These are phyloP conservation scores for Aspergillus sp. DNA, from an alignment of 2,329 filamentous ascomycete species.

Conservation along the genomic window DNA sequence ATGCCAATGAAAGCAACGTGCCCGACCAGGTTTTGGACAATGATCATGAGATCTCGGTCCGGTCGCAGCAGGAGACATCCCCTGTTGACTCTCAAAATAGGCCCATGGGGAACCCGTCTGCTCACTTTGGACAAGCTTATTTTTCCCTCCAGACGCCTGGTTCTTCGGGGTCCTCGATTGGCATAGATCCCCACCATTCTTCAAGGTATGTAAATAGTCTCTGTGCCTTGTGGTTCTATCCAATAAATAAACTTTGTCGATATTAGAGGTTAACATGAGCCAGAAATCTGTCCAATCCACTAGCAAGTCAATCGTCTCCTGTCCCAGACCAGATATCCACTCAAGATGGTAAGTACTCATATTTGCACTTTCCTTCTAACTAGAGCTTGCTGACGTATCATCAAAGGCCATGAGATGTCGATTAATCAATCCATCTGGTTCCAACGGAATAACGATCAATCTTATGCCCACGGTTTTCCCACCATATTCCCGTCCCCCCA, in stretches of 20 bases:
- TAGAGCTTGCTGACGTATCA: neutral
- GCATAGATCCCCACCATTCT: neutral
- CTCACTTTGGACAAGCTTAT: neutral
- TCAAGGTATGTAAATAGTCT: neutral
- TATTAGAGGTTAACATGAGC: constrained; percentile 31
- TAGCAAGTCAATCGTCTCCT: neutral
- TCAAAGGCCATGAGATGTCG: neutral
- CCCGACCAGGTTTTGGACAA: neutral
- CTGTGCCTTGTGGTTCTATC: neutral
- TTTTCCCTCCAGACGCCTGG: neutral
- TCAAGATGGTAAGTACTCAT: neutral
- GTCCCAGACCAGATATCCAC: neutral
- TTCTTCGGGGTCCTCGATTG: neutral
- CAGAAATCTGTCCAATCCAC: neutral
- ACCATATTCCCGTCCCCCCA: constrained; percentile 4
- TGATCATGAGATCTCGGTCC: neutral
- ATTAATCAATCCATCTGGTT: neutral
- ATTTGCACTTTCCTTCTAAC: neutral
- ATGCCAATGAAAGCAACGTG: neutral
- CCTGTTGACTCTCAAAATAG: neutral
- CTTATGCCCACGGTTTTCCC: neutral
- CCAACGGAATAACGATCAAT: neutral
- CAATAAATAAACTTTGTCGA: neutral
- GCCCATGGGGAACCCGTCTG: neutral
- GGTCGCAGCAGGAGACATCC: neutral